Percentiles rank a stretch among this genome's conserved stretches.
These are phyloP conservation scores for Phytopythium vexans DNA, from an alignment of 352 stramenopile species.

Conservation along the genomic window DNA sequence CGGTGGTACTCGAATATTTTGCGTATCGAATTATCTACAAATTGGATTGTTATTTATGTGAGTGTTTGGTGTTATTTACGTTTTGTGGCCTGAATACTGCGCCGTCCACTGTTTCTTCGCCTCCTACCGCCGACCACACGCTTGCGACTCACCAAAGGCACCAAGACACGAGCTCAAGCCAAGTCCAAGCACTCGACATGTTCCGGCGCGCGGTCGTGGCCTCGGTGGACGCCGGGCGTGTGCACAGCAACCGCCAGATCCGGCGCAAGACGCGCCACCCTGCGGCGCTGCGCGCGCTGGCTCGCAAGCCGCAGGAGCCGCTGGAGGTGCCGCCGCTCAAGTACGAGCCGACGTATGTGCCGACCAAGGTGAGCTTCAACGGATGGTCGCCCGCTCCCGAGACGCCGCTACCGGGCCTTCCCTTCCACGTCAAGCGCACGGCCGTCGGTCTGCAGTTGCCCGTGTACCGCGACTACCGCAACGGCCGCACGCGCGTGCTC, in stretches of 20 bases:
- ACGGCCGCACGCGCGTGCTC: constrained; percentile 83
- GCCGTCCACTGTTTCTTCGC: too few species aligned
- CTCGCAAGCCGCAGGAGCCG: constrained; percentile 54
- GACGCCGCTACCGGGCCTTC: constrained; percentile 52
- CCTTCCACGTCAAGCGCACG: constrained; percentile 83
- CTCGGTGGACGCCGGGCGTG: constrained; percentile 47
- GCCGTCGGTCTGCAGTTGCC: constrained; percentile 73
- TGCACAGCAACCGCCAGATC: constrained; percentile 85
- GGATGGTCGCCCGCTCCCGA: constrained; percentile 79
- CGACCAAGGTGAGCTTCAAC: constrained; percentile 86
- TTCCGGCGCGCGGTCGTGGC: constrained; percentile 62
- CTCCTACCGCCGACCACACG: too few species aligned
- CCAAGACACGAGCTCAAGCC: too few species aligned
- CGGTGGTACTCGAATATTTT: too few species aligned
- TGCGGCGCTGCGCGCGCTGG: constrained; percentile 57
- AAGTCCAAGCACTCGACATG: constrained; percentile 26
- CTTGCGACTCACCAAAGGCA: too few species aligned
- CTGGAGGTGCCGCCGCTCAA: constrained; percentile 69
- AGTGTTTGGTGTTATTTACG: too few species aligned
- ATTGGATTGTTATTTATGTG: neutral
- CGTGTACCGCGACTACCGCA: constrained; percentile 85
- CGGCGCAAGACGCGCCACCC: constrained; percentile 79
- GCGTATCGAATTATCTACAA: too few species aligned
- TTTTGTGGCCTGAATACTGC: too few species aligned
- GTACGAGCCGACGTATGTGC: constrained; percentile 79